Base-by-base conservation (phyloP, 2,329 filamentous ascomycete genomes). In the Torrubiellomyces zombiae region DNA sequence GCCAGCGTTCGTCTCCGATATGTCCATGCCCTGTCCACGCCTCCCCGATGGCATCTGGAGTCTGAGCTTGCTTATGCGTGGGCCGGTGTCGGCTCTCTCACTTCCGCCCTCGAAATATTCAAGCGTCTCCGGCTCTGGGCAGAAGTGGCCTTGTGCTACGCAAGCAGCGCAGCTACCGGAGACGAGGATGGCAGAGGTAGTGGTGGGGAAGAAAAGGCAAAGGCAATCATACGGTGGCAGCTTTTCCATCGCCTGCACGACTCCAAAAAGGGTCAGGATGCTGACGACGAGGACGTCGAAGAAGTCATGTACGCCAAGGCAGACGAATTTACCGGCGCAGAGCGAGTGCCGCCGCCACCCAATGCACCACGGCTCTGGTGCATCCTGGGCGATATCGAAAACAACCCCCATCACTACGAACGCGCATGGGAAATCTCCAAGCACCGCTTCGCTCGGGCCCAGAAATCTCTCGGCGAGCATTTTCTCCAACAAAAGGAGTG, bases 21-120 rank as follows among this genome's bases (percentile, higher is more conserved):
- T 43, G 71, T 94, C 22, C 82, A 91, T 51, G 69, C 79, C 9
- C 61, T 98, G 2, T 75, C 70, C 13, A 80, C 85, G 0, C 83
- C 86, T 1, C 80, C 83, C 0, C 60, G 85, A 25, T 98, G 89
- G 89, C 82, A 92, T 40, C 66, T 98, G 1, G 89, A 98, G 45
- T 76, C 85, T 0, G 89, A 98, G 45, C 63, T 98, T 9, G 89
- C 89, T 2, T 74, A 81, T 32, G 72, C 83, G n/a, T 98, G 89
- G 89, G 78, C 85, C 1, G 67, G 71, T 23, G 67, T 94, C 3
- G 89, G 89, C 7, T 91, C 83, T 20, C 56, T 98, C 2, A 65
- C 81, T 4, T 92, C 85, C 1, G 89, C 89, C 0, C 64, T 98
- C 2, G 89, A 94, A 32, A 95, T 98, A 32, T 98, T 95, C 52